Percentiles rank a stretch among this genome's conserved stretches.
phyloP scores from a whole-genome alignment of 495 filamentous ascomycete genomes.

The Clohesyomyces aquaticus region DNA sequence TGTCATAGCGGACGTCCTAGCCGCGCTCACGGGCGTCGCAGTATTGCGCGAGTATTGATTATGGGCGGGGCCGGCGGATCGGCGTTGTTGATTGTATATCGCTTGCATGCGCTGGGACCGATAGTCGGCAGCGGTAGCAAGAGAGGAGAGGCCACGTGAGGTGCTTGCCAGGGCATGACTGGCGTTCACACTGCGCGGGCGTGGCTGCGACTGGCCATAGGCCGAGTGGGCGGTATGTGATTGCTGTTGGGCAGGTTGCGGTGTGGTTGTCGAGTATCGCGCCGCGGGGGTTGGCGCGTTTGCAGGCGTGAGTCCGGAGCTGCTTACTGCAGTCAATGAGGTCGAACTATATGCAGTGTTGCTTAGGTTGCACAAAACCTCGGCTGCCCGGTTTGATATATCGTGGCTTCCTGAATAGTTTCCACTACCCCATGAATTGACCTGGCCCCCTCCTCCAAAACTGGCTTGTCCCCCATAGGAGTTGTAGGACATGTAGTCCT shows the following conservation, averaged over 20 bases:
- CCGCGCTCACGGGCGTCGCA: neutral
- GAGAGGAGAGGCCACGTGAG: conserved; percentile 25
- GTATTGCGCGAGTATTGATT: conserved; percentile 18
- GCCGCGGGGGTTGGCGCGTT: conserved; percentile 12
- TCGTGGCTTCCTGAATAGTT: conserved; percentile 26
- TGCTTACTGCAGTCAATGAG: neutral
- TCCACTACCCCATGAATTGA: conserved; percentile 18
- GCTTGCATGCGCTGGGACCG: conserved; percentile 23
- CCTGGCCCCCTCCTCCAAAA: conserved; percentile 21
- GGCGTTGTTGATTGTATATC: conserved; percentile 31
- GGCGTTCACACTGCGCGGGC: conserved; percentile 32
- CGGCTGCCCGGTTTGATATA: conserved; percentile 24
- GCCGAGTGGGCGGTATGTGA: neutral
- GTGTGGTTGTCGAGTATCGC: conserved; percentile 23
- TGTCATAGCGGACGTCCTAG: neutral
- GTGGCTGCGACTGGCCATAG: conserved; percentile 27
- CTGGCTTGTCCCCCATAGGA: conserved; percentile 16
- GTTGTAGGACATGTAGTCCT: conserved; percentile 33
- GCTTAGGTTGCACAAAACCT: conserved; percentile 37
- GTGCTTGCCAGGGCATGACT: neutral
- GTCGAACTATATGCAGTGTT: conserved; percentile 28
- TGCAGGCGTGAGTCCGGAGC: conserved; percentile 22
- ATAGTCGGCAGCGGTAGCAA: conserved; percentile 25
- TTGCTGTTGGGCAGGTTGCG: conserved; percentile 17
- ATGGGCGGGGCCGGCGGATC: conserved; percentile 23